phyloP scores from a whole-genome alignment of 2,329 filamentous ascomycete species.

The Arthrobotrys musiformis region DNA sequence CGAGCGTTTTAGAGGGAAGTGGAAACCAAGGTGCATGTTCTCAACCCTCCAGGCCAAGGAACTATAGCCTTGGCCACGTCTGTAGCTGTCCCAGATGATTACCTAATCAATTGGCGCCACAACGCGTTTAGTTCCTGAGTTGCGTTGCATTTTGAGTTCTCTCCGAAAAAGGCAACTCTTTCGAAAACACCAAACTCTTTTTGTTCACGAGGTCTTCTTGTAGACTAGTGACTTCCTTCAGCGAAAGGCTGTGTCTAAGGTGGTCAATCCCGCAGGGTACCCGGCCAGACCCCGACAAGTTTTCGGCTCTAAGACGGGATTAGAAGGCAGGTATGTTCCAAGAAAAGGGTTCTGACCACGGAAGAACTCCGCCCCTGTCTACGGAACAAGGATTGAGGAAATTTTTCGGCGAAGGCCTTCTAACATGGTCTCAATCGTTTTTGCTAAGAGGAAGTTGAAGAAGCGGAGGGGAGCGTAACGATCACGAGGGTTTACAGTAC shows the following conservation, averaged over 20 bases:
- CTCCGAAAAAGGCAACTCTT: not conserved
- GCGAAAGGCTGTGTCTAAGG: too few species aligned
- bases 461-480: not conserved
- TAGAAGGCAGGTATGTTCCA: constrained; percentile 3
- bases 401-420: not conserved
- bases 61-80: too few species aligned
- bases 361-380: constrained; percentile 1
- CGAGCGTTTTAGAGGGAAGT: too few species aligned
- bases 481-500: not conserved
- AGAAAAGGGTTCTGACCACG: not conserved
- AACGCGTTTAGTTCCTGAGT: not conserved
- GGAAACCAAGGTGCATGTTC: too few species aligned
- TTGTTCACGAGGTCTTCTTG: not conserved
- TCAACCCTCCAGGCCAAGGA: too few species aligned
- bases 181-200: constrained; percentile 2
- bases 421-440: too few species aligned
- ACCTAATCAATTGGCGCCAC: not conserved
- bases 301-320: not conserved
- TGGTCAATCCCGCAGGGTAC: constrained; percentile 6
- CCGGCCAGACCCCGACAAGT: not conserved
- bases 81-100: too few species aligned
- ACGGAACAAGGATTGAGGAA: not conserved
- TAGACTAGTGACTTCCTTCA: not conserved
- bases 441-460: not conserved
- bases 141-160: not conserved